These are phyloP conservation scores for Datisca glomerata DNA, from an alignment of 306 rosid genomes.

Conservation along the genomic window DNA sequence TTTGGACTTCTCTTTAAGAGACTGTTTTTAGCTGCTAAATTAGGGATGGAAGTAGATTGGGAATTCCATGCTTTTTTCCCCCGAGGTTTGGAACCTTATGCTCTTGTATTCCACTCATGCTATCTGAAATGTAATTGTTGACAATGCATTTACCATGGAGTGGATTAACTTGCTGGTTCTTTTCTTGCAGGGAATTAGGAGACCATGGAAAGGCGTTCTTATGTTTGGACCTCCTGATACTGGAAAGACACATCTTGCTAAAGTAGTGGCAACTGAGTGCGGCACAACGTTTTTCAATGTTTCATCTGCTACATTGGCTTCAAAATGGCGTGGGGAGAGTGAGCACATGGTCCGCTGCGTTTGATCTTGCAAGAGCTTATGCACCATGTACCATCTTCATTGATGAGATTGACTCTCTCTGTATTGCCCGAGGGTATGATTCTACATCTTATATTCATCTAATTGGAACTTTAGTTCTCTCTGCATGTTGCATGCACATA, in stretches of 20 bases:
- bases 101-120: too few relatives aligned
- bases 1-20: too few relatives aligned
- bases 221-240: slow-evolving; percentile 99
- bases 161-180: slow-evolving; percentile 10
- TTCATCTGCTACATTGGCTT: slow-evolving; percentile 93
- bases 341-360: slow-evolving; percentile 98
- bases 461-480: background rate
- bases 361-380: slow-evolving; percentile 98
- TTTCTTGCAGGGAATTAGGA: slow-evolving; percentile 80
- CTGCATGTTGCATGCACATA: background rate
- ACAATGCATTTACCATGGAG: background rate
- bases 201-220: slow-evolving; percentile 99
- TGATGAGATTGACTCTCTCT: slow-evolving; percentile 94
- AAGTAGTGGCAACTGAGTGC: slow-evolving; percentile 98
- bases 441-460: background rate
- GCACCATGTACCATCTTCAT: slow-evolving; percentile 97
- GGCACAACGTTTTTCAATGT: slow-evolving; percentile 98
- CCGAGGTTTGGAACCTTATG: background rate
- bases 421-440: slow-evolving; percentile 89
- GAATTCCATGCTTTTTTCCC: slow-evolving; percentile 4
- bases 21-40: too few relatives aligned
- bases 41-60: background rate
- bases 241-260: slow-evolving; percentile 94
- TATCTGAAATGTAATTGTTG: background rate
- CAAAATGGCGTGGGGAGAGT: slow-evolving; percentile 99